A percentile compares a stretch with the other conserved stretches of the same genome.
phyloP scores from a whole-genome alignment of 495 filamentous ascomycete species.

The Hypoxylon trugodes region DNA sequence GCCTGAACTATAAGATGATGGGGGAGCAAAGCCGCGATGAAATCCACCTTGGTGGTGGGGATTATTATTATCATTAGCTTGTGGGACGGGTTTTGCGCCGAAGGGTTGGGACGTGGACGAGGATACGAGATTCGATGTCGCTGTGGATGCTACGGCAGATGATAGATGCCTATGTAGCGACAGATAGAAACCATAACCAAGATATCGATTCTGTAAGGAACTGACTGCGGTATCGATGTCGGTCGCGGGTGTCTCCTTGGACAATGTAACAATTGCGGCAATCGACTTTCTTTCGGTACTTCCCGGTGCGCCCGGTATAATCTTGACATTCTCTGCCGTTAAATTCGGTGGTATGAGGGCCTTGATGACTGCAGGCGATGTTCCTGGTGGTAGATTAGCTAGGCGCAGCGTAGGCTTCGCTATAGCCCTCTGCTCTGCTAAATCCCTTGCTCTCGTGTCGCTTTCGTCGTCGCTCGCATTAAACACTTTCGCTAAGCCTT shows the following conservation, averaged over 20 bases:
- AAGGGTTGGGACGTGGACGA: conserved; percentile 74
- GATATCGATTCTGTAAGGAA: conserved; percentile 81
- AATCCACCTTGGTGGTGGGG: conserved; percentile 65
- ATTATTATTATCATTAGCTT: conserved; percentile 59
- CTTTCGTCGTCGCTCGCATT: conserved; percentile 56
- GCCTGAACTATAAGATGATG: conserved; percentile 66
- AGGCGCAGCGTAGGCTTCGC: conserved; percentile 91
- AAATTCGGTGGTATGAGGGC: conserved; percentile 72
- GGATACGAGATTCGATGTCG: conserved; percentile 61
- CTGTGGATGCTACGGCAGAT: conserved; percentile 73
- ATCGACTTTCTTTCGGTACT: conserved; percentile 77
- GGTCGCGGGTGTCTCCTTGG: conserved; percentile 81
- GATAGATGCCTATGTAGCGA: conserved; percentile 83
- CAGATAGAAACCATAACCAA: conserved; percentile 88
- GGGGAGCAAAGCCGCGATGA: conserved; percentile 83
- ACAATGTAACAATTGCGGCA: conserved; percentile 84
- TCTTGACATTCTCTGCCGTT: conserved; percentile 78
- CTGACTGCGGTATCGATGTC: conserved; percentile 87
- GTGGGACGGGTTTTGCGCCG: conserved; percentile 76
- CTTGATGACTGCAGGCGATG: conserved; percentile 77
- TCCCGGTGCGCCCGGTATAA: conserved; percentile 60
- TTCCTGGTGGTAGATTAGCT: conserved; percentile 66
- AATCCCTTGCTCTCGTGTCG: conserved; percentile 44
- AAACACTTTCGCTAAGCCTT: conserved; percentile 52
- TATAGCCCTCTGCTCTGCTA: conserved; percentile 73